Percentiles rank a stretch among this genome's conserved stretches.
phyloP scores from a whole-genome alignment of 371 early-diverging fungal genomes.

The Globomyces sp. region DNA sequence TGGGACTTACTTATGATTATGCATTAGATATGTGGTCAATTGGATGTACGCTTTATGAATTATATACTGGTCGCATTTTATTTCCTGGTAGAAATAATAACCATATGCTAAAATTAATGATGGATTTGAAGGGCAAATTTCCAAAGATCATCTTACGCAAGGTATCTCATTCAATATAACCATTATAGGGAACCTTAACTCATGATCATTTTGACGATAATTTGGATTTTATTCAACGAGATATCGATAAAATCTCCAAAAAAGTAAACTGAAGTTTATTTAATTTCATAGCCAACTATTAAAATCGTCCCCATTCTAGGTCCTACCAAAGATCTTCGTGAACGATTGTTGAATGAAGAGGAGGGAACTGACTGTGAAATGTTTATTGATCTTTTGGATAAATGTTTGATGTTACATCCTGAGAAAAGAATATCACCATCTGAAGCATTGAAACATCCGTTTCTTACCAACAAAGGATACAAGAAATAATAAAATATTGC shows the following conservation, averaged over 20 bases:
- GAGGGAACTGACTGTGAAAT: conserved; percentile 26
- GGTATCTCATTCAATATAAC: conserved; percentile 49
- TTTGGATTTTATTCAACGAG: conserved; percentile 56
- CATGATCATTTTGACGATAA: conserved; percentile 83
- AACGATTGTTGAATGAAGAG: conserved; percentile 20
- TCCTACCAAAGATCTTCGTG: not conserved
- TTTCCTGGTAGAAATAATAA: conserved; percentile 94
- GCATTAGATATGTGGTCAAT: conserved; percentile 98
- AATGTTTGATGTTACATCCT: conserved; percentile 85
- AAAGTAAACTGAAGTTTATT: conserved; percentile 56
- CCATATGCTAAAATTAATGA: conserved; percentile 92
- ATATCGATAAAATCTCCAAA: conserved; percentile 68
- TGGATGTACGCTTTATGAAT: conserved; percentile 97
- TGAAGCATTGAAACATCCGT: conserved; percentile 91
- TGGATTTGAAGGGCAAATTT: conserved; percentile 90
- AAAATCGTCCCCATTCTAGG: not conserved
- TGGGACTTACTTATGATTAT: conserved; percentile 85
- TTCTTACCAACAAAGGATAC: conserved; percentile 34
- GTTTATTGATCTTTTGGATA: conserved; percentile 86
- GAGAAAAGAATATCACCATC: conserved; percentile 86
- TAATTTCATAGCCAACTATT: conserved; percentile 59
- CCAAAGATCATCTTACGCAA: conserved; percentile 52
- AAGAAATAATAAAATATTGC: no score
- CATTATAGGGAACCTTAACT: conserved; percentile 71
- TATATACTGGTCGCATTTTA: conserved; percentile 91